phyloP scores from a whole-genome alignment of 2,329 filamentous ascomycete species.

The Colletotrichum spinosum region DNA sequence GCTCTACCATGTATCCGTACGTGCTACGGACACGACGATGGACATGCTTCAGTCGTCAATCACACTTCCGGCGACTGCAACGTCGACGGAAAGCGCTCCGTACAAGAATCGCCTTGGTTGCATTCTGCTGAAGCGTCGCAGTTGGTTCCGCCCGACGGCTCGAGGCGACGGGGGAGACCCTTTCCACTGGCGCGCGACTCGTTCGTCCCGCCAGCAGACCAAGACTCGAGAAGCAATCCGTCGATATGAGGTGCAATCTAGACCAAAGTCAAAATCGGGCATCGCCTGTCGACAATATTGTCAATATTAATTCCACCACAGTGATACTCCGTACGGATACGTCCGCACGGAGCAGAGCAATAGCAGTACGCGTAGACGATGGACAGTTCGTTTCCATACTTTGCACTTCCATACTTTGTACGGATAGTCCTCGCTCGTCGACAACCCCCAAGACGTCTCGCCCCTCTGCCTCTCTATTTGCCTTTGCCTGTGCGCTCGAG shows the following conservation, averaged over 20 bases:
- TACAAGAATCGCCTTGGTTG: too few species aligned
- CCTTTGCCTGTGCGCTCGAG: not conserved
- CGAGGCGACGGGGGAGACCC: not conserved
- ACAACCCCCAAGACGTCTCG: too few species aligned
- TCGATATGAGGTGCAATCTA: not conserved
- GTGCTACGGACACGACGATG: too few species aligned
- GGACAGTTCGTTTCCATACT: constrained; percentile 1
- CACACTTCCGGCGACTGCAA: too few species aligned
- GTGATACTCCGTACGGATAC: not conserved
- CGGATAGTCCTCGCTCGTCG: too few species aligned
- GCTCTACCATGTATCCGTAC: too few species aligned
- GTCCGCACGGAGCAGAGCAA: not conserved
- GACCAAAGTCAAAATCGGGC: constrained; percentile 8
- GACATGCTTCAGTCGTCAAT: too few species aligned
- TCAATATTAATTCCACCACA: constrained; percentile 6
- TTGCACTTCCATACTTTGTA: not conserved
- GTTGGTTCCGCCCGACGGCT: not conserved
- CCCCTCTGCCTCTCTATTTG: not conserved
- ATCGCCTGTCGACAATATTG: constrained; percentile 16
- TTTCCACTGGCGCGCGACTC: too few species aligned
- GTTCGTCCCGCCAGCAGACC: not conserved
- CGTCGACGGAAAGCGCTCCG: too few species aligned
- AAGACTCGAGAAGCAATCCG: constrained; percentile 7
- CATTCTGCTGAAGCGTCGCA: too few species aligned
- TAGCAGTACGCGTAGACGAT: not conserved